These are phyloP conservation scores for Rhododendron simsii DNA, from an alignment of 148 eudicot species.

Conservation along the genomic window DNA sequence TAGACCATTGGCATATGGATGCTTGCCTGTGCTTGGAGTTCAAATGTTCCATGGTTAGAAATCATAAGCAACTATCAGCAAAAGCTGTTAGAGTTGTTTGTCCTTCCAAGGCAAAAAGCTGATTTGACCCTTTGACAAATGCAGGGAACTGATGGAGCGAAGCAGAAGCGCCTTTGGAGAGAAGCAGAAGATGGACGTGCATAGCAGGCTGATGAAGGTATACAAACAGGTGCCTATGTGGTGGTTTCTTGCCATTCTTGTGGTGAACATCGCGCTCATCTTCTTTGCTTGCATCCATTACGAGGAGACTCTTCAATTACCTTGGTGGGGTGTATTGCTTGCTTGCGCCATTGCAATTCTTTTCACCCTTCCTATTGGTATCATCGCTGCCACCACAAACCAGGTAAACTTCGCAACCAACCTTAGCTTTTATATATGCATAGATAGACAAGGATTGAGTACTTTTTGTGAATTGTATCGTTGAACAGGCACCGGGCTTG, in stretches of 20 bases:
- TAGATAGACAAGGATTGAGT: neutral
- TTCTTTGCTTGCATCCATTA: slow-evolving; percentile 50
- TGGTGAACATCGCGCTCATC: slow-evolving; percentile 36
- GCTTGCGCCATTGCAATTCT: slow-evolving; percentile 53
- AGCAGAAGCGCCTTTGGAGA: slow-evolving; percentile 37
- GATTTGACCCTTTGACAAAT: neutral
- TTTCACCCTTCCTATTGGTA: slow-evolving; percentile 81
- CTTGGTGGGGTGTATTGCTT: slow-evolving; percentile 83
- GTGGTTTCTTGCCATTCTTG: slow-evolving; percentile 64
- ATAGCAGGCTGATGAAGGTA: slow-evolving; percentile 55
- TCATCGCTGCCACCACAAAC: slow-evolving; percentile 75
- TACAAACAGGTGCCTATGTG: slow-evolving; percentile 63
- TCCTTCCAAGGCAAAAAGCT: neutral
- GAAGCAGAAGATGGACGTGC: slow-evolving; percentile 45
- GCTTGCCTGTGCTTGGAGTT: neutral
- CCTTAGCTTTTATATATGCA: neutral
- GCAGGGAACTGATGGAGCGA: slow-evolving; percentile 46
- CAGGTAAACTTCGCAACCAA: slow-evolving; percentile 33
- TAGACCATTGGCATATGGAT: no score
- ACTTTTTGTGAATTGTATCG: neutral
- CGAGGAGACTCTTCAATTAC: slow-evolving; percentile 56
- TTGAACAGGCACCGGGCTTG: slow-evolving; percentile 67
- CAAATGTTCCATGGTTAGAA: neutral
- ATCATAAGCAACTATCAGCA: neutral
- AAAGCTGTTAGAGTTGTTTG: neutral